These are phyloP conservation scores for Dothistroma septosporum DNA, from an alignment of 2,329 filamentous ascomycete species.

Conservation along the genomic window DNA sequence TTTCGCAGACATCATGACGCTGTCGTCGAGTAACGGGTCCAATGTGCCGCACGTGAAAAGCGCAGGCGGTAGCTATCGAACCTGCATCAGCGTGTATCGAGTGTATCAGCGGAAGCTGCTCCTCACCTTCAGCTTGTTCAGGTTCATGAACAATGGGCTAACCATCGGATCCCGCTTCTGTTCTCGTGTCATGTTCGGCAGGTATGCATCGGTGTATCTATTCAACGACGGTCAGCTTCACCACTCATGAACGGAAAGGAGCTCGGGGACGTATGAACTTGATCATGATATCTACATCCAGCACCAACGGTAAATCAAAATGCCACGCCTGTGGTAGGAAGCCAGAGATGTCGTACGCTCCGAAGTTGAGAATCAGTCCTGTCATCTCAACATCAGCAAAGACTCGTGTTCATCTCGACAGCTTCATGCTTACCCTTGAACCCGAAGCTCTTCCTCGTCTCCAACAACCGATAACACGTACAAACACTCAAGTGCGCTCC, in stretches of 20 bases:
- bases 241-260: slow-evolving; percentile 1
- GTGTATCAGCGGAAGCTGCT: not conserved
- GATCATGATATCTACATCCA: slow-evolving; percentile 46
- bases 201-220: slow-evolving; percentile 44
- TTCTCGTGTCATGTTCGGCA: slow-evolving; percentile 41
- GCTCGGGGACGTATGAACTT: slow-evolving; percentile 26
- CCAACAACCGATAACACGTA: slow-evolving; percentile 47
- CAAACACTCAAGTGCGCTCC: slow-evolving; percentile 50
- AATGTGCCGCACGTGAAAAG: slow-evolving; percentile 54
- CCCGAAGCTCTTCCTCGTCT: slow-evolving; percentile 36
- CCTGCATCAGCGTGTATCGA: slow-evolving; percentile 6
- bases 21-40: slow-evolving; percentile 53
- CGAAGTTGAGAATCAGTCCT: slow-evolving; percentile 50
- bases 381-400: not conserved
- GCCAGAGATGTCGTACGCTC: slow-evolving; percentile 47
- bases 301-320: slow-evolving; percentile 41
- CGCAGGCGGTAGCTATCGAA: slow-evolving; percentile 46
- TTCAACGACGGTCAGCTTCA: slow-evolving; percentile 4
- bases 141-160: slow-evolving; percentile 50
- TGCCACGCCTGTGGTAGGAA: slow-evolving; percentile 43
- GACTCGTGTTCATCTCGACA: not conserved
- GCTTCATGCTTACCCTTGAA: slow-evolving; percentile 39
- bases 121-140: slow-evolving; percentile 29
- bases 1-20: slow-evolving; percentile 51
- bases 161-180: slow-evolving; percentile 45